phyloP scores from a whole-genome alignment of 345 rosid genomes.

The Aquilaria sinensis region DNA sequence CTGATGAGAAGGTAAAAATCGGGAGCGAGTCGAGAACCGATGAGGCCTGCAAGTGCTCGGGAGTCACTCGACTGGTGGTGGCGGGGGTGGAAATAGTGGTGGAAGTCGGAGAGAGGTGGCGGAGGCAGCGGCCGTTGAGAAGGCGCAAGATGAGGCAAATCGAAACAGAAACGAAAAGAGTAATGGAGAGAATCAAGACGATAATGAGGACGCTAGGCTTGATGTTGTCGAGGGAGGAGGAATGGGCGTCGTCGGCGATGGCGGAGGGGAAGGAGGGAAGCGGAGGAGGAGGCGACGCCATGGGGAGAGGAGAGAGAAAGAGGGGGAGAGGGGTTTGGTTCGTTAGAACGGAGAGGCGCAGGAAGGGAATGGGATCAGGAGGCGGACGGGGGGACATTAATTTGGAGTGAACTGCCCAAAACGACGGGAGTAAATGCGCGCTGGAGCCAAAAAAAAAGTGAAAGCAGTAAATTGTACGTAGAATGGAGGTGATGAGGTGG shows the following conservation, averaged over 20 bases:
- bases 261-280: conserved; percentile 9
- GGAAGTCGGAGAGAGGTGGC: conserved; percentile 25
- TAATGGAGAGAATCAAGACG: conserved; percentile 47
- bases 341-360: not conserved
- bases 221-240: conserved; percentile 37
- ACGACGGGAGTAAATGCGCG: conserved; percentile 9
- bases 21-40: conserved; percentile 65
- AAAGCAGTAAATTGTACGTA: not conserved
- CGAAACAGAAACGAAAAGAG: conserved; percentile 52
- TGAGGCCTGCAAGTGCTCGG: conserved; percentile 26
- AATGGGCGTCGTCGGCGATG: conserved; percentile 18
- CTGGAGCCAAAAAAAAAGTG: not conserved
- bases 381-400: conserved; percentile 12
- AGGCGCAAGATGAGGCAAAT: conserved; percentile 71
- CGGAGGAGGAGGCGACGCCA: conserved; percentile 17
- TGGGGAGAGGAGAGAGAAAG: not conserved
- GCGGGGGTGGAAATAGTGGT: conserved; percentile 12
- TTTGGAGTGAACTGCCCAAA: conserved; percentile 16
- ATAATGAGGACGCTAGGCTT: conserved; percentile 62
- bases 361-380: not conserved
- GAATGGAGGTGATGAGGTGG: not conserved
- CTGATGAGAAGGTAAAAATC: conserved; percentile 60
- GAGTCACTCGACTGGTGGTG: conserved; percentile 38
- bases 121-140: conserved; percentile 51
- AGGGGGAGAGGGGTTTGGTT: conserved; percentile 6